A percentile compares a stretch with the other conserved stretches of the same genome.
These are phyloP conservation scores for Peribolospora kevripleyi DNA, from an alignment of 768 basidiomycete species.

Conservation along the genomic window DNA sequence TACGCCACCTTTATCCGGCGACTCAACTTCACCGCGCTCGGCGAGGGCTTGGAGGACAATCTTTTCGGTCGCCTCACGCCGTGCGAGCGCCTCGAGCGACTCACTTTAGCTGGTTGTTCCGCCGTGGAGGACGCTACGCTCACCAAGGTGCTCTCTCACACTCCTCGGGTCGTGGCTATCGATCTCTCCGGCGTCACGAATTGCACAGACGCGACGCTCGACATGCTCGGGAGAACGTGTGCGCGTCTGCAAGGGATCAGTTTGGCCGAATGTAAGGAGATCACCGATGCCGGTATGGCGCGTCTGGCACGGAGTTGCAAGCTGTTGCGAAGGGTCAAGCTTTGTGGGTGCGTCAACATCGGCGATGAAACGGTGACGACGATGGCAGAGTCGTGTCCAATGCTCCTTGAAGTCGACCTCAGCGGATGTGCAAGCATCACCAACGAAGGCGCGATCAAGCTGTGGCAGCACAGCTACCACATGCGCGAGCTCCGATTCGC, in stretches of 20 bases:
- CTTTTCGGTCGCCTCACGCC: slow-evolving; percentile 40
- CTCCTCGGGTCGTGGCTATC: slow-evolving; percentile 60
- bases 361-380: slow-evolving; percentile 54
- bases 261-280: slow-evolving; percentile 53
- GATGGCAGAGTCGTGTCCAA: slow-evolving; percentile 49
- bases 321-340: slow-evolving; percentile 73
- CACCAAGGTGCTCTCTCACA: slow-evolving; percentile 38
- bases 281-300: slow-evolving; percentile 50
- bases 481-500: slow-evolving; percentile 81
- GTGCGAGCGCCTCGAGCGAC: slow-evolving; percentile 59
- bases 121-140: slow-evolving; percentile 52
- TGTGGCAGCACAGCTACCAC: slow-evolving; percentile 54
- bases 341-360: slow-evolving; percentile 56
- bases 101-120: slow-evolving; percentile 72
- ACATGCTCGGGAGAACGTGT: slow-evolving; percentile 43
- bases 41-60: slow-evolving; percentile 43
- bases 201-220: slow-evolving; percentile 45
- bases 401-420: slow-evolving; percentile 84
- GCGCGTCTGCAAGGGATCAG: slow-evolving; percentile 74
- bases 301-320: slow-evolving; percentile 50
- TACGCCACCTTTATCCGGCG: slow-evolving; percentile 73
- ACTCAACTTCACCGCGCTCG: slow-evolving; percentile 61
- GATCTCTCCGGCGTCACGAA: slow-evolving; percentile 52
- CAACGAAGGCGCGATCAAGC: slow-evolving; percentile 49
- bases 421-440: slow-evolving; percentile 56